These are phyloP conservation scores for Kwoniella botswanensis DNA, from an alignment of 768 basidiomycete genomes.

Conservation along the genomic window DNA sequence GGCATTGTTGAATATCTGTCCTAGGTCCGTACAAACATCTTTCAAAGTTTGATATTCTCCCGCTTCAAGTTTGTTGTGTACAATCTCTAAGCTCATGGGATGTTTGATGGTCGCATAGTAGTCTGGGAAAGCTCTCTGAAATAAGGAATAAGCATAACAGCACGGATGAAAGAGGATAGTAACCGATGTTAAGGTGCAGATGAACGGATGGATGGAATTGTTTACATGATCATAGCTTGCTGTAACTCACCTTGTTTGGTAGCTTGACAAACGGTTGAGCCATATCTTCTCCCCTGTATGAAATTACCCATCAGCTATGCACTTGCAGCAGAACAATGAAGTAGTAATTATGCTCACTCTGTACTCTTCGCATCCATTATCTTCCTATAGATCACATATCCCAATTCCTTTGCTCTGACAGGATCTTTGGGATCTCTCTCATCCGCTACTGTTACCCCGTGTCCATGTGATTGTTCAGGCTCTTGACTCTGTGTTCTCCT, in stretches of 20 bases:
- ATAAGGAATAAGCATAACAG: constrained; percentile 1
- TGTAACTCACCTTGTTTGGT: constrained; percentile 43
- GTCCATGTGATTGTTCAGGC: constrained; percentile 15
- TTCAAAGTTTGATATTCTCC: constrained; percentile 44
- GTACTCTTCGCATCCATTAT: constrained; percentile 41
- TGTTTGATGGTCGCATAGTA: constrained; percentile 55
- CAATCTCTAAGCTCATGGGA: constrained; percentile 49
- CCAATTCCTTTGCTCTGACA: constrained; percentile 40
- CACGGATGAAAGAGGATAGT: not conserved
- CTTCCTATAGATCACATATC: constrained; percentile 41
- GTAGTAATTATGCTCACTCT: constrained; percentile 35
- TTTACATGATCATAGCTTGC: not conserved
- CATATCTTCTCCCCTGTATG: constrained; percentile 38
- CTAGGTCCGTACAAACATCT: constrained; percentile 49
- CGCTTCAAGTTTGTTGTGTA: constrained; percentile 40
- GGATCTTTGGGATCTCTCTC: constrained; percentile 46
- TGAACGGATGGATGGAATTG: not conserved
- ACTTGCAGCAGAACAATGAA: not conserved
- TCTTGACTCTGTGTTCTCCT: constrained; percentile 38
- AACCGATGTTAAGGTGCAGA: not conserved
- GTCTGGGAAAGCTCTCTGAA: constrained; percentile 47
- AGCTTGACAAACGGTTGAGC: constrained; percentile 50
- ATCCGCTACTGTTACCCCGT: constrained; percentile 8
- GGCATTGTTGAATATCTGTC: constrained; percentile 56
- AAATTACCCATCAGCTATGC: not conserved